phyloP scores from a whole-genome alignment of 2,329 filamentous ascomycete species.

The Pestalotiopsis fici region DNA sequence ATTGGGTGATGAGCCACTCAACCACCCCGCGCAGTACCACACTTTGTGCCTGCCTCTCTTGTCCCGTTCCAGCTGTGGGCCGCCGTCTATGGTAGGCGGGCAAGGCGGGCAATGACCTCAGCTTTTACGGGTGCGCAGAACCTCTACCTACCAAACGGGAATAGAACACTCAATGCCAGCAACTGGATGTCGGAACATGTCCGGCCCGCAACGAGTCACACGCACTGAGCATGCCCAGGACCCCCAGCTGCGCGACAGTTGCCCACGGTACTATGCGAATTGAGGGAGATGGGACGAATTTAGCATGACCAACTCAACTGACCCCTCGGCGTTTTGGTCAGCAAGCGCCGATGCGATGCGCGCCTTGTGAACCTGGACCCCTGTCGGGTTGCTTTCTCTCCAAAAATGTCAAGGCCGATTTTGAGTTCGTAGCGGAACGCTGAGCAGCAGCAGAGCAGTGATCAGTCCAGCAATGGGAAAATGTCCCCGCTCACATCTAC shows the following conservation, averaged over 20 bases:
- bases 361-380: background rate
- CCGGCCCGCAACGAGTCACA: background rate
- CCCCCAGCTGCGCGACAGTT: background rate
- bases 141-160: background rate
- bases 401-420: conserved; percentile 7
- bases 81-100: background rate
- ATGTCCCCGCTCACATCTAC: conserved; percentile 7
- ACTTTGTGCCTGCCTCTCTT: background rate
- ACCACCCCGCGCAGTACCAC: background rate
- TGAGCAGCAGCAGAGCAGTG: background rate
- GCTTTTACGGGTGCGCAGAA: background rate
- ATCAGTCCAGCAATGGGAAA: background rate
- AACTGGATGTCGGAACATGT: background rate
- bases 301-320: background rate
- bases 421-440: background rate
- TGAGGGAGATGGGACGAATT: background rate
- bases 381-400: background rate
- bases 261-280: background rate
- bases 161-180: too few relatives aligned
- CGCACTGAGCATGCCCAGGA: background rate
- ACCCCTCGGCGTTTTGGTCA: conserved; percentile 3
- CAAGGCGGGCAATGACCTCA: background rate
- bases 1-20: background rate
- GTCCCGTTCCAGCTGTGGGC: background rate
- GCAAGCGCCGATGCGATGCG: conserved; percentile 2